Conservation (phyloP, 345 rosid species). For the Lepidium didymum region DNA sequence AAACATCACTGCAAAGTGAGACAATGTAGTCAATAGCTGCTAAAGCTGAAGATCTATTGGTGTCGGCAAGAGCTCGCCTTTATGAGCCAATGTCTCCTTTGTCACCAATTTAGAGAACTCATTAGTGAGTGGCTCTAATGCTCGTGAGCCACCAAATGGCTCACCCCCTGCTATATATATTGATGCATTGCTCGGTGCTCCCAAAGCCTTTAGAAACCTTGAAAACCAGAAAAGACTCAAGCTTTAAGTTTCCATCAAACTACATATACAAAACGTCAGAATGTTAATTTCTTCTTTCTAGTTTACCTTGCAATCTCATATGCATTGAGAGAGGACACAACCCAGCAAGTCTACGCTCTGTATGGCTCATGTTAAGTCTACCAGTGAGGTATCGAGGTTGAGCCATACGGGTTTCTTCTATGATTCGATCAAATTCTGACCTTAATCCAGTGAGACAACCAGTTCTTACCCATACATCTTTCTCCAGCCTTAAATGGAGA, state of each 20-base stretch:
- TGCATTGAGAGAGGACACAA: constrained; percentile 63
- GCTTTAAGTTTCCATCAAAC: background rate
- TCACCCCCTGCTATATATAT: constrained; percentile 67
- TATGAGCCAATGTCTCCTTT: constrained; percentile 49
- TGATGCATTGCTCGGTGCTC: constrained; percentile 50
- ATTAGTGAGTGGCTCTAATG: constrained; percentile 46
- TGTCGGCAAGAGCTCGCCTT: constrained; percentile 53
- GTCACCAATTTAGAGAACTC: constrained; percentile 49
- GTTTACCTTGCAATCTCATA: constrained; percentile 54
- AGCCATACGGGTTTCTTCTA: constrained; percentile 32
- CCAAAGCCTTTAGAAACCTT: constrained; percentile 62
- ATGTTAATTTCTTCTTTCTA: background rate
- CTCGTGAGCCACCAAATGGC: constrained; percentile 61
- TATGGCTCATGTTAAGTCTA: constrained; percentile 41
- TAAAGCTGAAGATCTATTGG: constrained; percentile 51
- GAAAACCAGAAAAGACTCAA: background rate
- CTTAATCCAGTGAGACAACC: constrained; percentile 74
- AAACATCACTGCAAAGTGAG: constrained; percentile 61
- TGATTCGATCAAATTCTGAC: constrained; percentile 36
- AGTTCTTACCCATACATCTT: constrained; percentile 75
- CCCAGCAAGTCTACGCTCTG: constrained; percentile 54
- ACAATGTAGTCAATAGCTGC: constrained; percentile 75
- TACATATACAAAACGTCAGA: background rate
- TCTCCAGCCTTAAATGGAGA: constrained; percentile 64
- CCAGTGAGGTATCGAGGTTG: constrained; percentile 51